Evolutionary conservation across 2,329 filamentous ascomycete species (phyloP).

Genomic region (Biscogniauxia mediterranea): DNA sequence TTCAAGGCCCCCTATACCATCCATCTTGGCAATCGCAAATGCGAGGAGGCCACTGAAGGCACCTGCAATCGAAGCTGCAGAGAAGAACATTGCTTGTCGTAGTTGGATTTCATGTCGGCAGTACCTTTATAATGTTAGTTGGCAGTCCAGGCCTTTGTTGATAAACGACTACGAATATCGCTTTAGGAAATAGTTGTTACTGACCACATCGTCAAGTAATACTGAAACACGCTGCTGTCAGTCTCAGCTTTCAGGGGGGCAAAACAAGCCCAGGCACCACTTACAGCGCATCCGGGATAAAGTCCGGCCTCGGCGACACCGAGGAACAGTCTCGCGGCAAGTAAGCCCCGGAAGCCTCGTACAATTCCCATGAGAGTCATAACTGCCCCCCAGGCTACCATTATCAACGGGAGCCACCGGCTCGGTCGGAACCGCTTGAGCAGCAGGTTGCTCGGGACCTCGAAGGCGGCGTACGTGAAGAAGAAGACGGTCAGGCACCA

Average conservation of each 20-base stretch:
- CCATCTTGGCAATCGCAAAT: slow-evolving; percentile 68
- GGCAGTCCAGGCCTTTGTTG: background rate
- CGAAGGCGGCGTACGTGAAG: slow-evolving; percentile 74
- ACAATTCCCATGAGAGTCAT: slow-evolving; percentile 56
- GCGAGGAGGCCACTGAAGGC: slow-evolving; percentile 73
- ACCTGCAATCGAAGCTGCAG: slow-evolving; percentile 74
- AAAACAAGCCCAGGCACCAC: slow-evolving; percentile 1
- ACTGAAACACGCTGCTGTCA: slow-evolving; percentile 26
- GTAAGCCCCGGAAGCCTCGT: slow-evolving; percentile 44
- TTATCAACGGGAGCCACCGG: slow-evolving; percentile 73
- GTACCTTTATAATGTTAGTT: slow-evolving; percentile 34
- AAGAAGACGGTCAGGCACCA: slow-evolving; percentile 71
- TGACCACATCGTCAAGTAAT: slow-evolving; percentile 55
- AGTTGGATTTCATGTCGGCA: slow-evolving; percentile 55
- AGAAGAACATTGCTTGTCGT: slow-evolving; percentile 74
- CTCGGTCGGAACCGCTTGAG: slow-evolving; percentile 73
- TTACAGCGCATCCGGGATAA: slow-evolving; percentile 33
- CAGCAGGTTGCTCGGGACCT: slow-evolving; percentile 74
- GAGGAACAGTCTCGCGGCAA: slow-evolving; percentile 51
- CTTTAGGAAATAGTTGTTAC: background rate
- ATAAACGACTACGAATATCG: too few relatives aligned
- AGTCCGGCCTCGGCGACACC: slow-evolving; percentile 32
- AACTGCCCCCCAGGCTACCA: slow-evolving; percentile 52
- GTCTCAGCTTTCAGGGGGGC: too few relatives aligned
- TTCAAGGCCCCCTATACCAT: slow-evolving; percentile 57